Base-by-base conservation (phyloP, 495 filamentous ascomycete genomes). In the Podospora pseudoanserina region DNA sequence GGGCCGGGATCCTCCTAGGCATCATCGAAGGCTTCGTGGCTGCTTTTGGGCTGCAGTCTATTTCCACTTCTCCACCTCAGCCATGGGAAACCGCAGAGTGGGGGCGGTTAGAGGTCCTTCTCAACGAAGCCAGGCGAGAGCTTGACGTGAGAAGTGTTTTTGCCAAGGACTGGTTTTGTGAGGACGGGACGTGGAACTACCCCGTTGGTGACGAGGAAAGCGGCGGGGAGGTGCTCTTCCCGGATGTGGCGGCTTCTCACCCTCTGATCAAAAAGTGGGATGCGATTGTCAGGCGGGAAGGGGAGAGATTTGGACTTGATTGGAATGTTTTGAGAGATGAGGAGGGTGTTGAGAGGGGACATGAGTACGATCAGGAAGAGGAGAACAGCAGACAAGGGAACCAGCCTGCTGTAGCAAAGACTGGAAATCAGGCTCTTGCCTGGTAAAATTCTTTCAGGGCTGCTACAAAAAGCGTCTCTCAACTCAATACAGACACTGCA, bases 1-100 rank as follows among this genome's bases (percentile, higher is more conserved):
- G 84, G 0, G 89, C 87, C 0, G 93, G 93, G 0, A 86, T 84
- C 34, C 73, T 93, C 18, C 75, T 95, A 4, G 93, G 93, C 0
- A 79, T 89, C 7, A 68, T 96, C 20, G 90, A 94, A 74, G 91
- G 90, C 0, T 65, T 94, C 19, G 70, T 64, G 3, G 70, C 64
- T 1, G 70, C 70, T 1, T 61, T 67, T 2, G 70, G 70, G 0
- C 13, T 71, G 67, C 57, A 59, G 15, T 57, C 65, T 26, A 63
- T 71, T 15, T 74, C 62, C 74, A 83, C 39, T 56, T 80, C 32
- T 16, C 39, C 39, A 49, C 72, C 54, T 57, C 60, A 32, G 13
- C 18, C 2, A 0, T n/a, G 18, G 28, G 60, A 53, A 73, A 32
- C 30, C 30, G 30, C 30, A 32, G 73, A 65, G 60, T 66, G 64